These are phyloP conservation scores for Akanthomyces muscarius DNA, from an alignment of 2,329 filamentous ascomycete species.

Conservation along the genomic window DNA sequence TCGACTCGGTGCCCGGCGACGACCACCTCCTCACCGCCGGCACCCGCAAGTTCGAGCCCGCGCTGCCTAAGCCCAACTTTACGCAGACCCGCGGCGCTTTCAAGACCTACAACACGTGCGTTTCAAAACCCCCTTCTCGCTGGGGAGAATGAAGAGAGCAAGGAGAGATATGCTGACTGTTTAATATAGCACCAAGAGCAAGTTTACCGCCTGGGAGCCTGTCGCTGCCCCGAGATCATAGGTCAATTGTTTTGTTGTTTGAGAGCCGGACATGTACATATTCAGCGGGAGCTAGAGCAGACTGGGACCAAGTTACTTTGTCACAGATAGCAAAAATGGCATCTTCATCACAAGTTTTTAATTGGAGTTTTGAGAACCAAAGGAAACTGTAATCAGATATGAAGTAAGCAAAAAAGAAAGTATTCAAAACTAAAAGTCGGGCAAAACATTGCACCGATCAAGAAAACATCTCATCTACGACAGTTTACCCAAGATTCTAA, in stretches of 20 bases:
- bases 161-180: constrained; percentile 22
- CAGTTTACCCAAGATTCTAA: constrained; percentile 7
- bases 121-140: constrained; percentile 25
- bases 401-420: not conserved
- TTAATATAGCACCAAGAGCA: constrained; percentile 46
- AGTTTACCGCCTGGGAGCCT: constrained; percentile 52
- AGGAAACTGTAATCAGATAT: not conserved
- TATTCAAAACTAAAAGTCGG: not conserved
- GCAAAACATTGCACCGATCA: not conserved
- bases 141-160: not conserved
- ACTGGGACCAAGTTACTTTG: not conserved
- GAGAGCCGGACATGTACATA: constrained; percentile 30
- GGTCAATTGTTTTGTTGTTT: constrained; percentile 10
- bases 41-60: constrained; percentile 70
- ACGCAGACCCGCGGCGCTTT: constrained; percentile 76
- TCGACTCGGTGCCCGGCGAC: constrained; percentile 77
- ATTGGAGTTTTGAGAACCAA: not conserved
- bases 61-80: constrained; percentile 66
- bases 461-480: constrained; percentile 5
- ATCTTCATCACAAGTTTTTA: not conserved
- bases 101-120: constrained; percentile 94
- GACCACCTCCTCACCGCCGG: constrained; percentile 68
- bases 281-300: constrained; percentile 3
- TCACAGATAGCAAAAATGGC: not conserved
- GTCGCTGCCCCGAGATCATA: constrained; percentile 34